These are phyloP conservation scores for Zostera marina DNA, from an alignment of 116 monocot species.

Conservation along the genomic window DNA sequence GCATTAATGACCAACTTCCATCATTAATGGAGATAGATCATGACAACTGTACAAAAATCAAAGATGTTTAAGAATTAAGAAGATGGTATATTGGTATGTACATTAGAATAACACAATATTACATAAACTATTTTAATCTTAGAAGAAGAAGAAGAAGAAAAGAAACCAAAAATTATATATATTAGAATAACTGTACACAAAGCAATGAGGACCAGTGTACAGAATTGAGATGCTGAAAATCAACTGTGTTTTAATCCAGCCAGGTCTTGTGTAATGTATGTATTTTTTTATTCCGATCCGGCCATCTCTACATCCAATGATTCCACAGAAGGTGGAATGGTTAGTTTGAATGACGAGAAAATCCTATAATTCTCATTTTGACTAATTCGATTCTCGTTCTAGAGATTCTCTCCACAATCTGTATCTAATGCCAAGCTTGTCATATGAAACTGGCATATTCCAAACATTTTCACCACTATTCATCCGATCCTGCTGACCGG, in stretches of 20 bases:
- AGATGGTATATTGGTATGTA: too few relatives aligned
- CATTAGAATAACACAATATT: too few relatives aligned
- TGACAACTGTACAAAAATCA: background rate
- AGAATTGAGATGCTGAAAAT: background rate
- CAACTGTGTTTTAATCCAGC: too few relatives aligned
- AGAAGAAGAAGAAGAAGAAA: too few relatives aligned
- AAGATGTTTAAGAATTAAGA: too few relatives aligned
- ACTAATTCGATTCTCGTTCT: slow-evolving; percentile 32
- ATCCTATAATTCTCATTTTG: slow-evolving; percentile 1
- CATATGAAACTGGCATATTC: slow-evolving; percentile 83
- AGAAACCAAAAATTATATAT: too few relatives aligned
- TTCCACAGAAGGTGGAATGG: background rate
- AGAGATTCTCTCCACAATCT: slow-evolving; percentile 75
- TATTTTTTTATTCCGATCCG: background rate
- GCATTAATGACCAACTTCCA: background rate
- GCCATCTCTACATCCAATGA: background rate
- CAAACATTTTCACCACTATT: slow-evolving; percentile 81
- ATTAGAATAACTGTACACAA: too few relatives aligned
- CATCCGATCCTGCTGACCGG: slow-evolving; percentile 92
- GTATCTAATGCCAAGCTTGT: slow-evolving; percentile 81
- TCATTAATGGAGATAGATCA: background rate
- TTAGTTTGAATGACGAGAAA: background rate
- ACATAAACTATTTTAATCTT: too few relatives aligned
- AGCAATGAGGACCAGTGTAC: background rate
- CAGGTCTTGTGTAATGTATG: background rate